Evolutionary conservation across 805 yeast genomes (phyloP).

Genomic region (Maudiozyma barnettii): DNA sequence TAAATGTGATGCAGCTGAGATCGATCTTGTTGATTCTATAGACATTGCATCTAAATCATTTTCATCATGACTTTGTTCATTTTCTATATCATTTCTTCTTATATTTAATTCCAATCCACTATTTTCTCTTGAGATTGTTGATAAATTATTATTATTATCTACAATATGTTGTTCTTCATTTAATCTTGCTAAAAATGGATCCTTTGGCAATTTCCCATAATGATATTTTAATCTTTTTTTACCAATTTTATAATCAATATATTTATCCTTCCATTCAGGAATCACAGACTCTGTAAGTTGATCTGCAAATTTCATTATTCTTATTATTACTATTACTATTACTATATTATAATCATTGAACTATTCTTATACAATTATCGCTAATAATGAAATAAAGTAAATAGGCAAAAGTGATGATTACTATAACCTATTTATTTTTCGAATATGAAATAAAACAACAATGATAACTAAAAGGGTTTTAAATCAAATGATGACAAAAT

Average conservation of each 20-base stretch:
- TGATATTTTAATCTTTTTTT: constrained; percentile 32
- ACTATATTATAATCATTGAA: neutral
- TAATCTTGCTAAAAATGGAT: constrained; percentile 1
- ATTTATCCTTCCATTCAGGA: constrained; percentile 84
- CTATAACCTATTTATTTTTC: no score
- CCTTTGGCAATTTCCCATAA: constrained; percentile 5
- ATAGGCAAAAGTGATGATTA: no score
- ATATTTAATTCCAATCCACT: neutral
- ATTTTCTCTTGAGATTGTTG: neutral
- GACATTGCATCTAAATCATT: neutral
- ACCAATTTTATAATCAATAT: constrained; percentile 57
- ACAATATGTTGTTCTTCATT: neutral
- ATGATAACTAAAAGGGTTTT: no score
- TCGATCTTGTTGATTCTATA: constrained; percentile 1
- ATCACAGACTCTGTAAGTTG: constrained; percentile 53
- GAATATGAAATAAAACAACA: no score
- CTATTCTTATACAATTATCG: no score
- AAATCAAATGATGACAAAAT: no score
- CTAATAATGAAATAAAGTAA: no score
- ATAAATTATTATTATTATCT: neutral
- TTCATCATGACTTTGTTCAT: neutral
- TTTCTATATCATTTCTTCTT: neutral
- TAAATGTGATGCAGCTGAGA: constrained; percentile 1
- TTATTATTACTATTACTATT: no score
- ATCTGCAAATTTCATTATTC: constrained; percentile 57